Evolutionary conservation across 1,284 basidiomycete species (phyloP).

Genomic region (Phellopilus nigrolimitatus): DNA sequence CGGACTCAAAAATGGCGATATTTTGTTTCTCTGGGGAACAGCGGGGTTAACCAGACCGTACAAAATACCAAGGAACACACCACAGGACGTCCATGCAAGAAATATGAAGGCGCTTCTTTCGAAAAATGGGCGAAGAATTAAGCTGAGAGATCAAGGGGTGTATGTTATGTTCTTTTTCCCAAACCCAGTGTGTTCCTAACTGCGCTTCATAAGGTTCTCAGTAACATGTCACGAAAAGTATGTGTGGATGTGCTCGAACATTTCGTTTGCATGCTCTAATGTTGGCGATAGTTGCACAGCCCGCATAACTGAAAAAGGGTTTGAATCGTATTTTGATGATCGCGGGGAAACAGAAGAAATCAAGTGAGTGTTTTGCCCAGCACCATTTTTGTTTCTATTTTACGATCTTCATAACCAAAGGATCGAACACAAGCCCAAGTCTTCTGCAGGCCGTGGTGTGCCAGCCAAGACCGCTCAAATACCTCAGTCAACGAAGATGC

Average conservation of each 20-base stretch:
- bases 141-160: neutral
- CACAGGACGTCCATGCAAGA: neutral
- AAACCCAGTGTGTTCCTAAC: neutral
- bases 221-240: constrained; percentile 6
- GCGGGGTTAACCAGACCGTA: neutral
- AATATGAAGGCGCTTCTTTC: neutral
- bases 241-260: neutral
- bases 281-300: neutral
- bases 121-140: neutral
- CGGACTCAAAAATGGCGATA: neutral
- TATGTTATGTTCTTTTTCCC: neutral
- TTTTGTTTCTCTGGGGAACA: neutral
- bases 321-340: neutral
- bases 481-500: neutral
- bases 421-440: too few species aligned
- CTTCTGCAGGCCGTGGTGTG: too few species aligned
- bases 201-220: neutral
- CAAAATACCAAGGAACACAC: too few species aligned
- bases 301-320: neutral
- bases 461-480: too few species aligned
- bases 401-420: too few species aligned
- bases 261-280: neutral
- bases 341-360: neutral
- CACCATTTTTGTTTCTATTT: too few species aligned
- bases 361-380: neutral